Evolutionary conservation across 2,329 filamentous ascomycete genomes (phyloP), one percentile per base, ranked within the genome.

Genomic region (Phoma sp.): DNA sequence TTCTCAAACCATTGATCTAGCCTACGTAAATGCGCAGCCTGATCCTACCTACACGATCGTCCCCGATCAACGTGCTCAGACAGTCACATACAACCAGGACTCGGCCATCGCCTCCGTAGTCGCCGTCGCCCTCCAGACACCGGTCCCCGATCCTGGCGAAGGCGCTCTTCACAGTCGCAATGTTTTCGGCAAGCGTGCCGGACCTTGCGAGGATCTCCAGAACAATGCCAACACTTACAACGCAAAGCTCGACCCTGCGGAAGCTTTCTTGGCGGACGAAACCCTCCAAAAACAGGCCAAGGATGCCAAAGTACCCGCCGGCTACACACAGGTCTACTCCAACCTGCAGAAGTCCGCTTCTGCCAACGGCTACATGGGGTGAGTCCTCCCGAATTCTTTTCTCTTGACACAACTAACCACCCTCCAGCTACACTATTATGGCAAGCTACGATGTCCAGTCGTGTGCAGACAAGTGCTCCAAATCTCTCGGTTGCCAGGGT

Each of bases 341-440:
- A 48, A 48, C 19, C 17, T 48, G 25, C 6, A 48, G 8, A 39
- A 32, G 13, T 31, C 44, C 13, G 44, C 44, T 10, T 13, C 5
- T 1, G 44, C 44, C 12, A 48, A 48, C 9, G 44, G 44, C 4
- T 48, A 48, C 36, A 48, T 48, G 44, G 44, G 44, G 44, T 48
- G 2, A 32, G 44, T 40, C 12, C 2, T 9, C 0, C 12, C 9
- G 3, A 10, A 29, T 5, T 29, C 8, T 9, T 4, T 2, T 19
- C 17, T 9, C 6, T 31, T 6, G 7, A 19, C n/a, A 6, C 4
- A 10, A 19, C 31, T 38, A 5, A 38, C 13, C 17, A n/a, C 4
- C 1, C n/a, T 25, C 10, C 24, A 48, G 44, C 2, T 48, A 48
- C 17, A 39, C 36, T 2, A 48, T 48, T 17, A 48, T 48, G 44